A percentile compares a stretch with the other conserved stretches of the same genome.
Evolutionary conservation across 257 asterid species (phyloP).

Genomic region (Paulownia fortunei): DNA sequence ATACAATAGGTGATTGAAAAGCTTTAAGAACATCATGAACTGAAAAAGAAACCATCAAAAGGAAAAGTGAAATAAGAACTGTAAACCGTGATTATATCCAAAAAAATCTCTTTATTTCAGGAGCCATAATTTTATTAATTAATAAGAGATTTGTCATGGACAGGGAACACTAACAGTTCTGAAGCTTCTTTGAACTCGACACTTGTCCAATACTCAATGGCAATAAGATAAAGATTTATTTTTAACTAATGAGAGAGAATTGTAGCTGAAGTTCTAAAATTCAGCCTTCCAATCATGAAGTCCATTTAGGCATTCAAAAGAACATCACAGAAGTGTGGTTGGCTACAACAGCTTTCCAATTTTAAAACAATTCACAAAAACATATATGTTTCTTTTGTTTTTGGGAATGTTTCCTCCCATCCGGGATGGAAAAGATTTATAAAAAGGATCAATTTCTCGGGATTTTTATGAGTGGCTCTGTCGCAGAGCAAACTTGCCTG

Average conservation of each 20-base stretch:
- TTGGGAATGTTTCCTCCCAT: conserved; percentile 10
- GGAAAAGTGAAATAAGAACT: background rate
- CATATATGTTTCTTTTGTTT: background rate
- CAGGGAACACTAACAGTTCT: background rate
- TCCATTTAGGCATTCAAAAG: conserved; percentile 14
- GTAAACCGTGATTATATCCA: background rate
- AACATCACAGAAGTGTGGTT: background rate
- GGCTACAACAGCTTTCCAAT: background rate
- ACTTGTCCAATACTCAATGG: background rate
- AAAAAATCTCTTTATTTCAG: background rate
- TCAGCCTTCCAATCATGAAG: background rate
- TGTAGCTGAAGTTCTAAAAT: background rate
- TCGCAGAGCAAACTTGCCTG: conserved; percentile 53
- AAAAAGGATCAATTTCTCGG: background rate
- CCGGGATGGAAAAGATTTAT: background rate
- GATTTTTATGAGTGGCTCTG: background rate
- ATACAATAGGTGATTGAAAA: background rate
- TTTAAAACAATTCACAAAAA: background rate
- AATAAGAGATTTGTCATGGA: background rate
- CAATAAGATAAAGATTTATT: background rate
- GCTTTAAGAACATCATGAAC: background rate
- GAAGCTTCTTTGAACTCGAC: background rate
- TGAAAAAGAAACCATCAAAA: background rate
- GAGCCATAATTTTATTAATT: background rate
- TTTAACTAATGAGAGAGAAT: background rate